These are phyloP conservation scores for Lepraria neglecta DNA, from an alignment of 495 filamentous ascomycete species.

Conservation along the genomic window DNA sequence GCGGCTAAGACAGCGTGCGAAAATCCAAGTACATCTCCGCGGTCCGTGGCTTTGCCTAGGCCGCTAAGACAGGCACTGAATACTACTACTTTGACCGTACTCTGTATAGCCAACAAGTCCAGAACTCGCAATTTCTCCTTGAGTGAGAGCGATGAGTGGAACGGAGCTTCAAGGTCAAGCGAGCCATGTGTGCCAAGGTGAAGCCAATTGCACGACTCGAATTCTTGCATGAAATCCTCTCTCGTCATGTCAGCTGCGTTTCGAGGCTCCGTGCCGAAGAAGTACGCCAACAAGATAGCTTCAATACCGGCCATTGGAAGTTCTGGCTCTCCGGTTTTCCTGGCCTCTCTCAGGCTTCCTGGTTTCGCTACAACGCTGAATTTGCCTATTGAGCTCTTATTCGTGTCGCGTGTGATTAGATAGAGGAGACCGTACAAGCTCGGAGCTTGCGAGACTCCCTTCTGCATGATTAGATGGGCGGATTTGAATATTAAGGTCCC, in stretches of 20 bases:
- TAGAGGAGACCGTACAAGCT: background rate
- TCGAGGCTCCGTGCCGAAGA: background rate
- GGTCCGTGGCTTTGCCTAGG: background rate
- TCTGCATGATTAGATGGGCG: background rate
- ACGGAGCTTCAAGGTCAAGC: background rate
- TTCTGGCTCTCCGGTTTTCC: background rate
- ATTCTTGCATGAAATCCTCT: background rate
- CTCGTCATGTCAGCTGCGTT: background rate
- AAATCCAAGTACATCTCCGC: background rate
- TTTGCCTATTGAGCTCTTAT: background rate
- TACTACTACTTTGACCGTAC: background rate
- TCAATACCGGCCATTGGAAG: conserved; percentile 3
- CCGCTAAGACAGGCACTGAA: background rate
- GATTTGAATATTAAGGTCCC: background rate
- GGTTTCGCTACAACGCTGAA: background rate
- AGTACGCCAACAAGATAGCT: background rate
- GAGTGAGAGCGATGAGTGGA: background rate
- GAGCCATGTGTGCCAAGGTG: conserved; percentile 8
- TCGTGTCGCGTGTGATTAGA: background rate
- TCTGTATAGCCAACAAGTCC: background rate
- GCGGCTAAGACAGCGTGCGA: conserved; percentile 2
- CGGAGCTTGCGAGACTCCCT: background rate
- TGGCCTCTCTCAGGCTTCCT: background rate
- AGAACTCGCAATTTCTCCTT: background rate
- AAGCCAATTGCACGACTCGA: background rate